Evolutionary conservation across 1,284 basidiomycete species (phyloP).

Genomic region (Trichosporon sp.): DNA sequence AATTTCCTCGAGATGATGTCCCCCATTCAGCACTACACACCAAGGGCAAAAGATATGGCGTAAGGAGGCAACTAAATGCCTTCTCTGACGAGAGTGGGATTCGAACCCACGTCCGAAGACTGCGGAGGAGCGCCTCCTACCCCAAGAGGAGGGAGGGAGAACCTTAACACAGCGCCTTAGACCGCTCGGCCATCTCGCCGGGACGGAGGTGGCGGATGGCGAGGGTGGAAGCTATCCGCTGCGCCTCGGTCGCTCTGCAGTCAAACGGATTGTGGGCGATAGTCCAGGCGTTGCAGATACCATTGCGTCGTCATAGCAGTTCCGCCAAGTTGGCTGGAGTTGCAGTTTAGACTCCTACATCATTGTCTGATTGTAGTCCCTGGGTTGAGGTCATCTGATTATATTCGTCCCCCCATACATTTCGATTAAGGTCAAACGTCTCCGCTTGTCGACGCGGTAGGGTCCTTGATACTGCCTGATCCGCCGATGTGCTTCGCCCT

Average conservation of each 20-base stretch:
- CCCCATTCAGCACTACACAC: not conserved
- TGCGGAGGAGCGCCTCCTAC: not conserved
- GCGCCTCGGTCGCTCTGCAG: not conserved
- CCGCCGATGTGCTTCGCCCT: too few species aligned
- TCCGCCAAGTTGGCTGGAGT: too few species aligned
- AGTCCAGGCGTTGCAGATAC: too few species aligned
- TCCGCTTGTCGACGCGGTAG: too few species aligned
- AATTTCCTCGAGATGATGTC: not conserved
- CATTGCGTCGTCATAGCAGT: too few species aligned
- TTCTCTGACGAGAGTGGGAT: not conserved
- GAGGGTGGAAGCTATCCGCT: not conserved
- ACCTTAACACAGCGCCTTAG: conserved; percentile 22
- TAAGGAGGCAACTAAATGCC: not conserved
- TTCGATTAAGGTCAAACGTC: too few species aligned
- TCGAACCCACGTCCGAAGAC: not conserved
- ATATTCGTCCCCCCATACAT: too few species aligned
- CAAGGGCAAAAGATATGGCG: not conserved
- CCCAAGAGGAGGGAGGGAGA: not conserved
- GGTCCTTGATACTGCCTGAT: too few species aligned
- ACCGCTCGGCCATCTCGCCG: conserved; percentile 18
- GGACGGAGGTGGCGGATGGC: not conserved
- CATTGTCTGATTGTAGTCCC: too few species aligned
- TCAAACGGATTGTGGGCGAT: too few species aligned
- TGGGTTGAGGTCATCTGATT: too few species aligned
- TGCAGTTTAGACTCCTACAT: too few species aligned